Conservation (phyloP, 2,329 filamentous ascomycete genomes). For the Colletotrichum incanum region DNA sequence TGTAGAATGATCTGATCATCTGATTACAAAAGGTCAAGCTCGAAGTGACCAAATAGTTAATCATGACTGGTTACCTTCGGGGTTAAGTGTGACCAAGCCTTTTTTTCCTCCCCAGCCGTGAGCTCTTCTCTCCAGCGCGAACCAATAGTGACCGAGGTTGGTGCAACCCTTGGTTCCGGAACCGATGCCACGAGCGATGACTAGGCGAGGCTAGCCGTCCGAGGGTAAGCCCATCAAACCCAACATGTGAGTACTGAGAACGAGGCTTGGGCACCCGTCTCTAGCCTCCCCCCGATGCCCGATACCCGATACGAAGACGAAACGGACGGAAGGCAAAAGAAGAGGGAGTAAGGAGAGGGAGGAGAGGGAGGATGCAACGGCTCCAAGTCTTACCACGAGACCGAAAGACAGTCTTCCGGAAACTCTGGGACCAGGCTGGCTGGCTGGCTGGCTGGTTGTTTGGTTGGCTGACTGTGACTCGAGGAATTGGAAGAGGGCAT, state of each 20-base stretch:
- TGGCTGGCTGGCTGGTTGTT: not conserved
- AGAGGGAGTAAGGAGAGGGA: not conserved
- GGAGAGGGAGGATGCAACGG: not conserved
- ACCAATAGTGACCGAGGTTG: not conserved
- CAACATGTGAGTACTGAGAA: not conserved
- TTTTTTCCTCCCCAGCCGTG: no score
- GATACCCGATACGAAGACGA: not conserved
- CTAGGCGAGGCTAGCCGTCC: not conserved
- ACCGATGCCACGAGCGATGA: not conserved
- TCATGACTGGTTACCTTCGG: conserved; percentile 27
- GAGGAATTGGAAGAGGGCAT: not conserved
- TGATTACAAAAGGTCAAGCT: conserved; percentile 27
- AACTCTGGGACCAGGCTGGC: not conserved
- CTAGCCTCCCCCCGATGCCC: not conserved
- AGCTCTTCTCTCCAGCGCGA: not conserved
- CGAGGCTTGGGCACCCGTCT: not conserved
- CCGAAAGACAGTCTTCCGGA: not conserved
- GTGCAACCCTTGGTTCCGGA: not conserved
- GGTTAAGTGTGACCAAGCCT: conserved; percentile 1
- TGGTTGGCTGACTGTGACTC: not conserved
- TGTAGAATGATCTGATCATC: conserved; percentile 15
- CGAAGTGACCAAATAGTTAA: conserved; percentile 21
- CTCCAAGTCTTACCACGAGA: not conserved
- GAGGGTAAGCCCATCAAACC: not conserved
- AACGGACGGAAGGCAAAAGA: not conserved